These are phyloP conservation scores for Phytophthora megakarya DNA, from an alignment of 352 stramenopile species.

Conservation along the genomic window DNA sequence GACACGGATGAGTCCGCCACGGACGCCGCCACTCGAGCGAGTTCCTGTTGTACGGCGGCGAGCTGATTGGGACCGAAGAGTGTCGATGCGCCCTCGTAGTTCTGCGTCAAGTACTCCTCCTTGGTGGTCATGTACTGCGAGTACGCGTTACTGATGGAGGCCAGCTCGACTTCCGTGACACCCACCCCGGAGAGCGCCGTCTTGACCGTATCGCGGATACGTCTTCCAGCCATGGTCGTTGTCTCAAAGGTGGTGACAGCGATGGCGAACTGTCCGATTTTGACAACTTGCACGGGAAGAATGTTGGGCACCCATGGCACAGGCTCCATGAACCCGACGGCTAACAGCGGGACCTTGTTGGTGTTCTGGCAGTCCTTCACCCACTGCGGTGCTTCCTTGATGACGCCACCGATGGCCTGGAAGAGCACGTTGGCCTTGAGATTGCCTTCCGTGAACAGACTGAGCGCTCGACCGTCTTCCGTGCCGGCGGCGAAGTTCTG, in stretches of 20 bases:
- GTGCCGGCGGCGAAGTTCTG: not conserved
- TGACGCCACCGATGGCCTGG: not conserved
- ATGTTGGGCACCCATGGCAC: constrained; percentile 49
- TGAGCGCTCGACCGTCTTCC: not conserved
- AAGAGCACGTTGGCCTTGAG: not conserved
- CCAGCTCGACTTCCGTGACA: constrained; percentile 56
- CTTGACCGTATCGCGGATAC: constrained; percentile 45
- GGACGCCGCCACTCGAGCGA: constrained; percentile 35
- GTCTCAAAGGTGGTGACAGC: constrained; percentile 64
- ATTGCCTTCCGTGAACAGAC: not conserved
- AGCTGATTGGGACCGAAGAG: constrained; percentile 75
- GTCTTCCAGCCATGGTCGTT: constrained; percentile 60
- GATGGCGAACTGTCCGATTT: constrained; percentile 58
- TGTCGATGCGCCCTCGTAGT: constrained; percentile 78
- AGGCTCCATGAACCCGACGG: constrained; percentile 47
- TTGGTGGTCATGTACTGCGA: constrained; percentile 66
- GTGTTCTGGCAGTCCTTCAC: constrained; percentile 46
- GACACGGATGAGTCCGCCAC: not conserved
- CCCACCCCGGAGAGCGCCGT: constrained; percentile 25
- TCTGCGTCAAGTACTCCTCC: constrained; percentile 65
- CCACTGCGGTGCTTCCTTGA: constrained; percentile 37
- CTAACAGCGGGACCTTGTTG: constrained; percentile 49
- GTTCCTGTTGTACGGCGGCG: constrained; percentile 56
- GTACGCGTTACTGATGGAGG: constrained; percentile 62
- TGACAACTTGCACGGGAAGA: constrained; percentile 61